Base-by-base conservation (phyloP, 805 yeast genomes). In the Candida yuanshanica region DNA sequence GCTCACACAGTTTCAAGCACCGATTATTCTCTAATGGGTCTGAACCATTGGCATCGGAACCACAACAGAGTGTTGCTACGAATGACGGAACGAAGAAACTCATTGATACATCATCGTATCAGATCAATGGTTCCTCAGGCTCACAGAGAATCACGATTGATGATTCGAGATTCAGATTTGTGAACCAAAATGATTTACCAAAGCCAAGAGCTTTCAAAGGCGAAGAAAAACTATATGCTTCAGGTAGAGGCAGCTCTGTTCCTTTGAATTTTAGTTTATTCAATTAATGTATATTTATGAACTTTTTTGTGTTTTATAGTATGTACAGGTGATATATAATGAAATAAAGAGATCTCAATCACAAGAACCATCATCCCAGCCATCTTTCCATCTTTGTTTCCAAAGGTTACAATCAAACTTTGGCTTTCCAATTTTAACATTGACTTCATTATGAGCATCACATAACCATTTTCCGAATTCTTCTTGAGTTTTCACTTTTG, bases 391-490 rank as follows among this genome's bases (percentile, higher is more conserved):
- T 57, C 99, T 79, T 53, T 84, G 78, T 58, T 81, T 81, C 99
- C 99, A 93, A 48, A 85, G 71, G 43, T 79, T 69, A 55, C 98
- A 91, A 58, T 91, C 89, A 58, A 93, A 93, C 42, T 67, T 68
- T 7, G 86, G 87, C 63, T 93, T 93, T 1, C 95, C 95, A 21
- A 91, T 59, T 60, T 89, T 90, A 16, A 60, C 68, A 61, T 93
- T 93, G n/a, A 93, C 98, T 27, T 76, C 85, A 56, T 93, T 93
- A 64, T 93, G 99, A 2, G 98, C 98, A 46, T 80, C 84, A 64
- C 98, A 93, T 41, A 93, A 65, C 99, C 99, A 93, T 51, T 63
- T 69, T 1, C 96, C 95, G 53, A 93, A 77, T 41, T 77, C 83
- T 39, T 88, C 95, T 50, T 85, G 87, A 5, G 76, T 73, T 16